Percentiles rank a stretch among this genome's conserved stretches.
phyloP scores from a whole-genome alignment of 2,329 filamentous ascomycete genomes.

The Ilyonectria sp. region DNA sequence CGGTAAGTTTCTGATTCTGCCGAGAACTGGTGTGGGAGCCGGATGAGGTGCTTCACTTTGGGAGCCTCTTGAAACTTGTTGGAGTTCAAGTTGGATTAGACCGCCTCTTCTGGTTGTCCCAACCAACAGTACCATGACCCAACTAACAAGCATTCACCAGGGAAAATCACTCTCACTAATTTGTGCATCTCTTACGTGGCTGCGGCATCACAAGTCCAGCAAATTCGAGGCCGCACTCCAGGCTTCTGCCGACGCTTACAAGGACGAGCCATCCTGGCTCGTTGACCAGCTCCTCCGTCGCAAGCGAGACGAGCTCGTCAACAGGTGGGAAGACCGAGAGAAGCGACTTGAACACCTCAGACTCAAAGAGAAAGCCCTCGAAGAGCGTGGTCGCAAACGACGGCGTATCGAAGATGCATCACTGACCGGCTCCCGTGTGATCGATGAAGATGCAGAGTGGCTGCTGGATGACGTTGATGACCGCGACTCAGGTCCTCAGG shows the following conservation, averaged over 20 bases:
- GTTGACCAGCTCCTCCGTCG: slow-evolving; percentile 81
- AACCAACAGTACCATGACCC: not conserved
- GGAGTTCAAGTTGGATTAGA: not conserved
- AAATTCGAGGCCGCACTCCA: slow-evolving; percentile 68
- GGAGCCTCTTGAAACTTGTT: not conserved
- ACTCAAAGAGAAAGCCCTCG: slow-evolving; percentile 72
- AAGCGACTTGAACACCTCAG: slow-evolving; percentile 76
- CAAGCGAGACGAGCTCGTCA: slow-evolving; percentile 76
- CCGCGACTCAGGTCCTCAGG: slow-evolving; percentile 48
- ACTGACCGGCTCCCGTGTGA: slow-evolving; percentile 38
- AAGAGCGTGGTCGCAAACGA: slow-evolving; percentile 64
- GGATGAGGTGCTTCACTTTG: not conserved
- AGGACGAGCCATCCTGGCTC: slow-evolving; percentile 89
- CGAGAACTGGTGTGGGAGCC: not conserved
- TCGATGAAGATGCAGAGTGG: slow-evolving; percentile 78
- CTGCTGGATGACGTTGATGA: slow-evolving; percentile 80
- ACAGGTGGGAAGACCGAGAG: slow-evolving; percentile 81
- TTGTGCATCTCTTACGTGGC: slow-evolving; percentile 90
- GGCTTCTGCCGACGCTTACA: slow-evolving; percentile 59
- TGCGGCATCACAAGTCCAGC: slow-evolving; percentile 83
- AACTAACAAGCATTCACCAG: slow-evolving; percentile 54
- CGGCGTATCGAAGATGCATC: slow-evolving; percentile 57
- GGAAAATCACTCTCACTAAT: slow-evolving; percentile 95
- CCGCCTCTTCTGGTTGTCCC: not conserved
- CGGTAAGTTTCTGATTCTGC: slow-evolving; percentile 56